phyloP scores from a whole-genome alignment of 2,329 filamentous ascomycete species.

The Aspergillus arachidicola region DNA sequence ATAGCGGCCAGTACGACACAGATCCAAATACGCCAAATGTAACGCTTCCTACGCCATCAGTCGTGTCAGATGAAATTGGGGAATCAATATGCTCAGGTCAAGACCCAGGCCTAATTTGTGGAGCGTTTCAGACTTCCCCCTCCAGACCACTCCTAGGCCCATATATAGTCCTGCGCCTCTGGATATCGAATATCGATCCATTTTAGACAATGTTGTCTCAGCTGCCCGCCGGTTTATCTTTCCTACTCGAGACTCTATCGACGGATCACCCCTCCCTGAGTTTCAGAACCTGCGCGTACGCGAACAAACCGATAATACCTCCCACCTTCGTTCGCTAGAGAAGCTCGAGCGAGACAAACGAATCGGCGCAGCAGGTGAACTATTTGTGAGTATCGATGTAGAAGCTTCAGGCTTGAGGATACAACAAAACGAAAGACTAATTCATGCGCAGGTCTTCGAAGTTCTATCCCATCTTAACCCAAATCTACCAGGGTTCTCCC shows the following conservation, averaged over 20 bases:
- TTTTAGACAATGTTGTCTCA: slow-evolving; percentile 6
- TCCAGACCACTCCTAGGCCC: not conserved
- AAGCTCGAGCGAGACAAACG: slow-evolving; percentile 10
- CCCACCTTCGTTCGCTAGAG: slow-evolving; percentile 6
- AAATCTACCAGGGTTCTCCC: slow-evolving; percentile 34
- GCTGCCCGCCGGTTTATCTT: slow-evolving; percentile 6
- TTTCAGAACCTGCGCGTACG: not conserved
- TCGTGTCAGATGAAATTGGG: not conserved
- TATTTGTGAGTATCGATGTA: slow-evolving; percentile 13
- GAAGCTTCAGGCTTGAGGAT: not conserved
- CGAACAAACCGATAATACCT: not conserved
- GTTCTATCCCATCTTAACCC: slow-evolving; percentile 7
- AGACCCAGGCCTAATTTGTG: not conserved
- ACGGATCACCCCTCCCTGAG: slow-evolving; percentile 2
- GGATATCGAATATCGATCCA: slow-evolving; percentile 1
- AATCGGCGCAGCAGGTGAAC: slow-evolving; percentile 13
- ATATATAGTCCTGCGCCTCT: not conserved
- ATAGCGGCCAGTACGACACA: not conserved
- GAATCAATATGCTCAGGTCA: not conserved
- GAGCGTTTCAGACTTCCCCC: not conserved
- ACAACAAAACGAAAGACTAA: not conserved
- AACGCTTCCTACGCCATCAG: not conserved
- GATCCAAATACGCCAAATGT: not conserved
- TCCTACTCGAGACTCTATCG: slow-evolving; percentile 1
- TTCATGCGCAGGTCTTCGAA: slow-evolving; percentile 12